Conservation (phyloP, 2,329 filamentous ascomycete genomes). For the Grosmannia penicillata region DNA sequence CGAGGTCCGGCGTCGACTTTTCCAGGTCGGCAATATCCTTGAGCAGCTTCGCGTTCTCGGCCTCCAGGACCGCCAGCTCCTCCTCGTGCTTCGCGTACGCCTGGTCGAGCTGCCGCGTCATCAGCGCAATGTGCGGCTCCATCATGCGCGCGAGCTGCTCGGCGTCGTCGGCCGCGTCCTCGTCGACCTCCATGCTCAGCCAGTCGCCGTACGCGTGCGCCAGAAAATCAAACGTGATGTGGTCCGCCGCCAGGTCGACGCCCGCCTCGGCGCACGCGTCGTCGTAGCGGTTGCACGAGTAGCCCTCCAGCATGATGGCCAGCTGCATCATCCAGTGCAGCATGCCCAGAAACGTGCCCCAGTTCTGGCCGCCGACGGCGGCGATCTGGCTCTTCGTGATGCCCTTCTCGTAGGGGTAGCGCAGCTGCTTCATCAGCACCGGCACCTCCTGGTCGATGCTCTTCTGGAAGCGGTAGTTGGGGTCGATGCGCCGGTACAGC, state of each 20-base stretch:
- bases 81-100: conserved; percentile 74
- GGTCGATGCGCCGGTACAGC: conserved; percentile 92
- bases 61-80: conserved; percentile 74
- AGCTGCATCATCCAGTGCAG: conserved; percentile 99
- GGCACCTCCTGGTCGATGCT: conserved; percentile 92
- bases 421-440: conserved; percentile 77
- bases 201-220: conserved; percentile 85
- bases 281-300: conserved; percentile 64
- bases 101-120: conserved; percentile 76
- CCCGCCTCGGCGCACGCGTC: conserved; percentile 80
- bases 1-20: conserved; percentile 71
- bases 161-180: conserved; percentile 61
- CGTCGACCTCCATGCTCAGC: conserved; percentile 83
- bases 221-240: conserved; percentile 88
- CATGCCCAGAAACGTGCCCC: conserved; percentile 85
- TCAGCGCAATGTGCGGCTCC: conserved; percentile 69
- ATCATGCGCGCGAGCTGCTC: conserved; percentile 62
- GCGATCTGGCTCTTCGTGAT: conserved; percentile 95
- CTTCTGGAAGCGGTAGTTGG: conserved; percentile 83
- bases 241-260: conserved; percentile 74
- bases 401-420: conserved; percentile 87
- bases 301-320: conserved; percentile 83
- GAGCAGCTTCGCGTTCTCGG: conserved; percentile 64
- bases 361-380: conserved; percentile 92
- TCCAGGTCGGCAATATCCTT: conserved; percentile 84